Evolutionary conservation across 805 yeast species (phyloP), one percentile per base, ranked within the genome.

Genomic region (Grigorovia jiainica): DNA sequence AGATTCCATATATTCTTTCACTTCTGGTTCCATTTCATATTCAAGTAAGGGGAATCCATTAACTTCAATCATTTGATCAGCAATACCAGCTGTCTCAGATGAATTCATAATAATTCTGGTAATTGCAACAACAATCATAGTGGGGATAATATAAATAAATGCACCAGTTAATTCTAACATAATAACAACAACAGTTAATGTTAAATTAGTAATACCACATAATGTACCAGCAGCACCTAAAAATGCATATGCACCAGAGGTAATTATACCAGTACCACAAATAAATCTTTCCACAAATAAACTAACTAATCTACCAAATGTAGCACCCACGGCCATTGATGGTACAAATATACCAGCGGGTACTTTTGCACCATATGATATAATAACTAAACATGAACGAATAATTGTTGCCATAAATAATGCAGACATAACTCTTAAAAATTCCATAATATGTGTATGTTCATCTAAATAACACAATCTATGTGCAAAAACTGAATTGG

Each of bases 341-440:
- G 98, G 98, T 41, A 92, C 95, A 63, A 92, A 82, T 5, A 90
- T 86, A 13, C 98, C 98, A n/a, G 97, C 95, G 0, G 98, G 98
- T 0, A 90, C 89, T 61, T 82, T 87, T 47, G 87, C 79, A 2
- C 96, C 96, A 59, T 94, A 92, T 0, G 97, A 82, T 13, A 92
- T 69, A 21, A 87, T 74, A 21, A 92, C 85, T 39, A 92, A 69
- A 0, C 71, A 48, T 66, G 80, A 76, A 43, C 98, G 70, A 4
- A 86, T 63, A 0, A 78, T 48, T 0, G 95, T 82, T 0, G 97
- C 97, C 40, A 75, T 66, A 0, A 73, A 41, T 17, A 92, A 68
- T 0, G 89, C 72, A 1, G 70, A 48, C 3, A 84, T 52, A 3
- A 76, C 61, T 8, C 51, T 48, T 13, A 63, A 31, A 29, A 63